Evolutionary conservation across 768 basidiomycete genomes (phyloP).

Genomic region (Pleurotus giganteus): DNA sequence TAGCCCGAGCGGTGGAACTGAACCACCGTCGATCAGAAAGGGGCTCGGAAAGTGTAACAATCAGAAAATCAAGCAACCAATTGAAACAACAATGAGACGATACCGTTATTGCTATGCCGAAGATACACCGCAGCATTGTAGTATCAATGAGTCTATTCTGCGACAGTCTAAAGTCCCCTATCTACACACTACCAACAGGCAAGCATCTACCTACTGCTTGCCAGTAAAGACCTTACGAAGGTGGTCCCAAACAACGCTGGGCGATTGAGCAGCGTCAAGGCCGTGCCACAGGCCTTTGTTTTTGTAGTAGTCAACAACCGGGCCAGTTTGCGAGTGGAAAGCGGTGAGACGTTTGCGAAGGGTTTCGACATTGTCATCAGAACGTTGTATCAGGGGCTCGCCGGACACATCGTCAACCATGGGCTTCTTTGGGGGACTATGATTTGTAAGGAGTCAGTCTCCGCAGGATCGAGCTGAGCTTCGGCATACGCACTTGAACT

Average conservation of each 20-base stretch:
- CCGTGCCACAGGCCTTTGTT: conserved; percentile 85
- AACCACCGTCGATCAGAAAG: neutral
- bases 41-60: neutral
- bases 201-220: conserved; percentile 36
- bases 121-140: conserved; percentile 1
- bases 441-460: neutral
- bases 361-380: conserved; percentile 97
- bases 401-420: conserved; percentile 93
- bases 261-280: conserved; percentile 93
- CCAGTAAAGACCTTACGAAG: conserved; percentile 62
- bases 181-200: conserved; percentile 9
- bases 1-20: neutral
- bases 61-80: neutral
- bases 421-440: conserved; percentile 95
- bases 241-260: conserved; percentile 88
- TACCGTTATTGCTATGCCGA: neutral
- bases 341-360: conserved; percentile 82
- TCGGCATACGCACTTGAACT: conserved; percentile 76
- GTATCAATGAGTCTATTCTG: neutral
- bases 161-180: conserved; percentile 13
- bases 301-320: conserved; percentile 97
- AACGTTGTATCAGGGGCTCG: conserved; percentile 94
- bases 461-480: conserved; percentile 6
- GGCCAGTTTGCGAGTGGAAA: conserved; percentile 94
- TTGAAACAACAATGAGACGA: neutral